Evolutionary conservation across 768 basidiomycete genomes (phyloP).

Genomic region (Collybia sordida): DNA sequence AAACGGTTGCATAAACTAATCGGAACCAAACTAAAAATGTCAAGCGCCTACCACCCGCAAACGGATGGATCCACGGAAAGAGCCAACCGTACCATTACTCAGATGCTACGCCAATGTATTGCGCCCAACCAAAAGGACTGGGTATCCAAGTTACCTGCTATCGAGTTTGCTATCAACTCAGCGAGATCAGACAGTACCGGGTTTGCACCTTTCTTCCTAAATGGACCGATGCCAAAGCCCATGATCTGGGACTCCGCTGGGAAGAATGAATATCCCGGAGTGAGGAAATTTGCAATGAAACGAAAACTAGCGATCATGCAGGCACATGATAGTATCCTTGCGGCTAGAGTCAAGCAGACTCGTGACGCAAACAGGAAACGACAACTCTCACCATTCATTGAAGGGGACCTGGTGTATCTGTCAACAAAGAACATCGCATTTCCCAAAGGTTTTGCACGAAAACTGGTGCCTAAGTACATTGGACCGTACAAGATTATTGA

Average conservation of each 20-base stretch:
- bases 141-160: slow-evolving; percentile 23
- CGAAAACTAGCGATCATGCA: slow-evolving; percentile 16
- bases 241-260: slow-evolving; percentile 14
- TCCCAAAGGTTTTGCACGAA: neutral
- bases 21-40: slow-evolving; percentile 24
- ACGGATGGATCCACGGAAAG: slow-evolving; percentile 28
- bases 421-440: neutral
- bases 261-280: slow-evolving; percentile 18
- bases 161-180: slow-evolving; percentile 37
- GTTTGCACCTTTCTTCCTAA: slow-evolving; percentile 30
- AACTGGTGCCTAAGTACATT: neutral
- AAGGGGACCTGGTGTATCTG: neutral
- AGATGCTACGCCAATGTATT: slow-evolving; percentile 26
- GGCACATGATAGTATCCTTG: slow-evolving; percentile 24
- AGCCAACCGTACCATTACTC: slow-evolving; percentile 26
- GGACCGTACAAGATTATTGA: neutral
- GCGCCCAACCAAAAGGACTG: slow-evolving; percentile 23
- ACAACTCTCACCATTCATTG: neutral
- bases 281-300: slow-evolving; percentile 19
- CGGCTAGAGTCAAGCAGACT: neutral
- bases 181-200: slow-evolving; percentile 31
- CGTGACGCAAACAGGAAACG: neutral
- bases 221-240: slow-evolving; percentile 18
- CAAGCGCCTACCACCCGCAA: slow-evolving; percentile 18
- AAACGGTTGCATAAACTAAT: slow-evolving; percentile 13